Conservation (phyloP, 345 rosid genomes). For the Citrus australasica region DNA sequence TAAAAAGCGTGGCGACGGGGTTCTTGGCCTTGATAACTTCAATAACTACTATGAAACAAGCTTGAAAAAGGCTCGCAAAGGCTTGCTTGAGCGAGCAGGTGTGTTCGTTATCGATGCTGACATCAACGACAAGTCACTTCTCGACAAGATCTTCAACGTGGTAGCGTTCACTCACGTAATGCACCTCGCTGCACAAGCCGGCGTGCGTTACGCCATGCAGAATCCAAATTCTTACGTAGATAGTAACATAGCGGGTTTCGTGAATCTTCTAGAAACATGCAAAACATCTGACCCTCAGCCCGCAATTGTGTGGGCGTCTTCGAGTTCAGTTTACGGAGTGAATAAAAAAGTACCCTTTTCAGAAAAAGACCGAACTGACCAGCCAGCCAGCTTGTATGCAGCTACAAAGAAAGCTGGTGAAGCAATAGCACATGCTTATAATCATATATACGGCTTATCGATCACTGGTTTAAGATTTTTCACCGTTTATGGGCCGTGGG, state of each 20-base stretch:
- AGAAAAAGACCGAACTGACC: constrained; percentile 60
- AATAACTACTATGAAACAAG: constrained; percentile 54
- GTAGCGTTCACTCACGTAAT: constrained; percentile 57
- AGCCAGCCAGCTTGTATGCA: constrained; percentile 61
- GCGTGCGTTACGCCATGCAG: constrained; percentile 65
- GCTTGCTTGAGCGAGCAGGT: constrained; percentile 43
- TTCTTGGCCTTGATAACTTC: constrained; percentile 72
- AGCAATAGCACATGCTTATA: constrained; percentile 62
- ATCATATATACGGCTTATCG: constrained; percentile 67
- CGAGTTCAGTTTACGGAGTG: constrained; percentile 70
- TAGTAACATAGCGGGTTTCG: constrained; percentile 63
- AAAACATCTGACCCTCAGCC: constrained; percentile 61
- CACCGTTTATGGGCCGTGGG: constrained; percentile 78
- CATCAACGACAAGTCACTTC: constrained; percentile 44
- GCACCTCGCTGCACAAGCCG: constrained; percentile 70
- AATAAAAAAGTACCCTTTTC: constrained; percentile 65
- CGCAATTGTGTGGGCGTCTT: constrained; percentile 67
- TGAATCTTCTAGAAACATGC: constrained; percentile 52
- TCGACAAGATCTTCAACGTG: constrained; percentile 49
- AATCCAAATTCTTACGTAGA: constrained; percentile 63
- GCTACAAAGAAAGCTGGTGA: constrained; percentile 77
- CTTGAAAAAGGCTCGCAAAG: constrained; percentile 58
- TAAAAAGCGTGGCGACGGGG: constrained; percentile 70
- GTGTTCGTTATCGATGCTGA: constrained; percentile 65
- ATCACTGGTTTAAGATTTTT: constrained; percentile 62